A percentile compares a stretch with the other conserved stretches of the same genome.
Conservation (phyloP, 805 yeast species). For the Yarrowia sp. region DNA sequence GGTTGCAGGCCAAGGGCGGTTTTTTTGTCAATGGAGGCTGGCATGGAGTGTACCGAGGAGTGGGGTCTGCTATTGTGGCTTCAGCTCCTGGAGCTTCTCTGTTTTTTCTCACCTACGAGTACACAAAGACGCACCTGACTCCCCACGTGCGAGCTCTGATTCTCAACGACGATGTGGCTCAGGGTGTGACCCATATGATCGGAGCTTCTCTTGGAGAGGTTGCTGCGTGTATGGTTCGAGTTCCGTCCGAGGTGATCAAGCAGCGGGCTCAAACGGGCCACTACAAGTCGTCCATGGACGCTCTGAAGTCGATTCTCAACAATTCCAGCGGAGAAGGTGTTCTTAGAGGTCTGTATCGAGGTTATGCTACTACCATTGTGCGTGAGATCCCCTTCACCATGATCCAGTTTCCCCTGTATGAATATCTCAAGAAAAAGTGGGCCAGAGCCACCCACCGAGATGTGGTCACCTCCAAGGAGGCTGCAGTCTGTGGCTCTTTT, state of each 20-base stretch:
- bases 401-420: constrained; percentile 95
- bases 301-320: constrained; percentile 65
- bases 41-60: constrained; percentile 86
- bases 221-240: constrained; percentile 91
- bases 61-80: constrained; percentile 92
- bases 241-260: constrained; percentile 95
- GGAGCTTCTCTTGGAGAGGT: constrained; percentile 90
- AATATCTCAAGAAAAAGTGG: constrained; percentile 74
- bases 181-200: constrained; percentile 74
- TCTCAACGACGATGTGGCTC: constrained; percentile 48
- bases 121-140: constrained; percentile 60
- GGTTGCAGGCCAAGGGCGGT: constrained; percentile 95
- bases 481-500: constrained; percentile 88
- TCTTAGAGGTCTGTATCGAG: constrained; percentile 81
- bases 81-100: constrained; percentile 88
- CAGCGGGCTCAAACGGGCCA: constrained; percentile 87
- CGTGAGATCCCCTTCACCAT: constrained; percentile 97
- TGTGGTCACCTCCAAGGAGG: constrained; percentile 67
- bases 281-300: constrained; percentile 64
- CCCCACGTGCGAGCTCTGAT: constrained; percentile 50
- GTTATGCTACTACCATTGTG: constrained; percentile 90
- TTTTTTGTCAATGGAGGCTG: constrained; percentile 93
- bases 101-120: constrained; percentile 84
- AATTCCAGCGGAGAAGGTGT: constrained; percentile 81
- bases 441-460: constrained; percentile 53